Percentiles rank a stretch among this genome's conserved stretches.
phyloP scores from a whole-genome alignment of 345 rosid genomes.

The Linum tenue region DNA sequence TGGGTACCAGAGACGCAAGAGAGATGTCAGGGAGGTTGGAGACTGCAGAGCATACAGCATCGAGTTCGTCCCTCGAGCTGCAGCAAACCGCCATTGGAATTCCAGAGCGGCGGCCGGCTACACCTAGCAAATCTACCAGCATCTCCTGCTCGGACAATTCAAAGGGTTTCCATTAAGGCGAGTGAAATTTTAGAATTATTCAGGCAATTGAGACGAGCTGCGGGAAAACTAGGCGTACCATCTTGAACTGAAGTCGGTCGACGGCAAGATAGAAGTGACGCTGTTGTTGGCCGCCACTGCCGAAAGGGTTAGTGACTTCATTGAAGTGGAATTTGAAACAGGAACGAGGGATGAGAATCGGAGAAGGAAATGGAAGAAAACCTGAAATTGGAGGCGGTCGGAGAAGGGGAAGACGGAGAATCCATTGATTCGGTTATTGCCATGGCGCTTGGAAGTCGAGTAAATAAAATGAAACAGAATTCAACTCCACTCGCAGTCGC shows the following conservation, averaged over 20 bases:
- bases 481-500: too few species aligned
- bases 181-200: not conserved
- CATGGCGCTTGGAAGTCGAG: not conserved
- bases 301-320: not conserved
- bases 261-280: slow-evolving; percentile 82
- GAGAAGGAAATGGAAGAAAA: not conserved
- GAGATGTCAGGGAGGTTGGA: slow-evolving; percentile 71
- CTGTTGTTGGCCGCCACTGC: slow-evolving; percentile 53
- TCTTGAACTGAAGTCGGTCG: slow-evolving; percentile 75
- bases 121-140: slow-evolving; percentile 54
- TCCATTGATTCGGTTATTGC: slow-evolving; percentile 25
- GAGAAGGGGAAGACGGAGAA: slow-evolving; percentile 31
- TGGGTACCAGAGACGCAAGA: slow-evolving; percentile 47
- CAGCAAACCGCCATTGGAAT: slow-evolving; percentile 79
- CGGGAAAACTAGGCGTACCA: slow-evolving; percentile 31
- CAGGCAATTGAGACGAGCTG: too few species aligned
- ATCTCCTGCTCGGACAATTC: slow-evolving; percentile 40
- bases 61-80: slow-evolving; percentile 89
- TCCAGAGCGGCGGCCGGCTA: slow-evolving; percentile 53
- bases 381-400: slow-evolving; percentile 28
- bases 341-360: not conserved
- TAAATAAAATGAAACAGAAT: too few species aligned
- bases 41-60: slow-evolving; percentile 66
- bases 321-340: not conserved
- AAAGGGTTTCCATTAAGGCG: too few species aligned